Evolutionary conservation across 176 grass and related monocot species (phyloP).

Genomic region (Pharus latifolius): DNA sequence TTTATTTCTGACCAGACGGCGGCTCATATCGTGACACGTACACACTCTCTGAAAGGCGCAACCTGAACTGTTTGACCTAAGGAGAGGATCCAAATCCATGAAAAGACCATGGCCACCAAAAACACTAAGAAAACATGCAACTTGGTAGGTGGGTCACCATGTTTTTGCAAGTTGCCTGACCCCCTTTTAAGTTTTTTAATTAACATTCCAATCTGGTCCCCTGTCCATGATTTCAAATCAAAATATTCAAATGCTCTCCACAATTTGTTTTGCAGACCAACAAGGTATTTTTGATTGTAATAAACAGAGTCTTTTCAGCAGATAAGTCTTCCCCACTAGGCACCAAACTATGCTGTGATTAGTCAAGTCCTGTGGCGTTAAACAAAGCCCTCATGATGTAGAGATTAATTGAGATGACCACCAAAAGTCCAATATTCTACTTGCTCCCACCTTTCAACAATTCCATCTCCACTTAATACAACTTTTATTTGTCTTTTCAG

Average conservation of each 20-base stretch:
- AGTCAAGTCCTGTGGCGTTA: conserved; percentile 27
- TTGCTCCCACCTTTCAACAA: background rate
- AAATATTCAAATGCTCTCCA: background rate
- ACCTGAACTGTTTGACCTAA: conserved; percentile 9
- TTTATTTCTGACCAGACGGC: too few species aligned
- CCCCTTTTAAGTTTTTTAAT: background rate
- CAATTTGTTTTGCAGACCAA: background rate
- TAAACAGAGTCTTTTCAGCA: background rate
- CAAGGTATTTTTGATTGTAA: background rate
- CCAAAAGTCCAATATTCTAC: background rate
- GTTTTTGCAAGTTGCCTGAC: background rate
- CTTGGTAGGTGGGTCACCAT: background rate
- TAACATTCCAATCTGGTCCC: background rate
- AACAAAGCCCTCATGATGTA: background rate
- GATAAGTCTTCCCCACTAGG: background rate
- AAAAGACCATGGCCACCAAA: background rate
- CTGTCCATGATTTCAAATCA: background rate
- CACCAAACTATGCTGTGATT: conserved; percentile 14
- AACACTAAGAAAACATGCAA: background rate
- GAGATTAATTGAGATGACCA: background rate
- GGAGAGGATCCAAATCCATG: background rate
- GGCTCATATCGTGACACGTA: too few species aligned
- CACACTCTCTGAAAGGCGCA: too few species aligned
- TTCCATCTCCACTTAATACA: background rate
- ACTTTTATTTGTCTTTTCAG: background rate